A percentile compares a stretch with the other conserved stretches of the same genome.
Conservation (phyloP, 2,329 filamentous ascomycete genomes). For the Nothophaeocryptopus gaeumannii region DNA sequence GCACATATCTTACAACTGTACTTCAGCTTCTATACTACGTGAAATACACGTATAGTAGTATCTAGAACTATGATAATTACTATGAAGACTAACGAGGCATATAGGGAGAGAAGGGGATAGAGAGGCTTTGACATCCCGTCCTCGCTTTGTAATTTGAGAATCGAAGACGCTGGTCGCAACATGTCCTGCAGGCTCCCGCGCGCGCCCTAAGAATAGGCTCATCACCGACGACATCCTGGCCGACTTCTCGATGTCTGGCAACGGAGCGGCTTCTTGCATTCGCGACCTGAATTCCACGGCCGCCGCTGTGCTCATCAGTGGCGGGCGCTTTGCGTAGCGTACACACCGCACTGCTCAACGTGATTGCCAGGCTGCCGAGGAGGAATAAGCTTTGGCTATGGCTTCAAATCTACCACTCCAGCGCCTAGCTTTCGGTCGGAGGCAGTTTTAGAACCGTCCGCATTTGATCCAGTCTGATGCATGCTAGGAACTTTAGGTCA, state of each 20-base stretch:
- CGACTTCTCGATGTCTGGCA: background rate
- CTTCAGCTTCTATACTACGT: no score
- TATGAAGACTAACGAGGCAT: no score
- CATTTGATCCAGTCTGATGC: no score
- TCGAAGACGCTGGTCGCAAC: background rate
- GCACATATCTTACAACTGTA: no score
- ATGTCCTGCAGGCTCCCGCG: conserved; percentile 4
- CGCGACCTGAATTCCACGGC: no score
- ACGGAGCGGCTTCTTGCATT: conserved; percentile 1
- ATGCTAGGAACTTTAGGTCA: no score
- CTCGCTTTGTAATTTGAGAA: conserved; percentile 1
- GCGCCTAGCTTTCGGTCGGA: background rate
- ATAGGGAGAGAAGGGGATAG: no score
- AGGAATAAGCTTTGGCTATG: background rate
- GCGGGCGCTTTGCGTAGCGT: no score
- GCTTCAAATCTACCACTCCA: background rate
- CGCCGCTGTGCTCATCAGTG: conserved; percentile 2
- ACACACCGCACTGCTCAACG: no score
- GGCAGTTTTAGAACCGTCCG: background rate
- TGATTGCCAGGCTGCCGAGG: background rate
- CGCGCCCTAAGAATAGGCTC: background rate
- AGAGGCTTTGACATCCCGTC: background rate
- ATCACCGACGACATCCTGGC: conserved; percentile 1
- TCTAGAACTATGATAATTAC: no score
- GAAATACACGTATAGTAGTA: no score